A percentile compares a stretch with the other conserved stretches of the same genome.
phyloP scores from a whole-genome alignment of 495 filamentous ascomycete genomes.

The Bombardia bombarda region DNA sequence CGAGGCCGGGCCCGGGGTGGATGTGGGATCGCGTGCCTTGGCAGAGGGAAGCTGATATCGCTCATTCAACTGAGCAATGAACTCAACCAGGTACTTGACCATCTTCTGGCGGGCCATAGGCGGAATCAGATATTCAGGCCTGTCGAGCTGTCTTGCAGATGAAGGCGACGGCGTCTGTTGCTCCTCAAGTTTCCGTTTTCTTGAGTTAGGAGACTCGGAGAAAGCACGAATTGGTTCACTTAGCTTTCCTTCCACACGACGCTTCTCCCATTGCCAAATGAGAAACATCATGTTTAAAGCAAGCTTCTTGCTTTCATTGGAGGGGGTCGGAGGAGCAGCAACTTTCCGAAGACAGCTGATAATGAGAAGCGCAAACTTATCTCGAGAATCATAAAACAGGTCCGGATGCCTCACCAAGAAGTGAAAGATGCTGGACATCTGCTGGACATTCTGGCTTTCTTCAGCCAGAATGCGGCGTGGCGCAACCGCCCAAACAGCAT shows the following conservation, averaged over 20 bases:
- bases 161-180: constrained; percentile 37
- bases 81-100: constrained; percentile 87
- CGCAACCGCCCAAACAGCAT: constrained; percentile 75
- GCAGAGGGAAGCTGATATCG: constrained; percentile 67
- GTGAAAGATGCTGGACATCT: constrained; percentile 94
- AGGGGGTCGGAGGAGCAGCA: constrained; percentile 72
- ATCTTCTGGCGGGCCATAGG: constrained; percentile 60
- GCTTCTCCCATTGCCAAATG: constrained; percentile 89
- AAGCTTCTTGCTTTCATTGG: constrained; percentile 87
- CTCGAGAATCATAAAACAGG: constrained; percentile 89
- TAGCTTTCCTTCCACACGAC: constrained; percentile 52
- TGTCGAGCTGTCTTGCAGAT: constrained; percentile 43
- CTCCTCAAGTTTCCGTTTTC: constrained; percentile 69
- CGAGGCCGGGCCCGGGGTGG: constrained; percentile 36
- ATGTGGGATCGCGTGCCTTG: constrained; percentile 48
- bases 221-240: constrained; percentile 33
- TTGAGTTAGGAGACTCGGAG: constrained; percentile 62
- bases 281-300: constrained; percentile 83
- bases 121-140: constrained; percentile 62
- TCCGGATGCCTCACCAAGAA: constrained; percentile 90
- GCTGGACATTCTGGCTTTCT: constrained; percentile 93
- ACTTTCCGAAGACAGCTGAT: constrained; percentile 85
- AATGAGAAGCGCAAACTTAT: constrained; percentile 81
- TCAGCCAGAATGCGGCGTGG: constrained; percentile 87
- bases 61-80: constrained; percentile 79